phyloP scores from a whole-genome alignment of 352 stramenopile species.

The Pythium monospermum region DNA sequence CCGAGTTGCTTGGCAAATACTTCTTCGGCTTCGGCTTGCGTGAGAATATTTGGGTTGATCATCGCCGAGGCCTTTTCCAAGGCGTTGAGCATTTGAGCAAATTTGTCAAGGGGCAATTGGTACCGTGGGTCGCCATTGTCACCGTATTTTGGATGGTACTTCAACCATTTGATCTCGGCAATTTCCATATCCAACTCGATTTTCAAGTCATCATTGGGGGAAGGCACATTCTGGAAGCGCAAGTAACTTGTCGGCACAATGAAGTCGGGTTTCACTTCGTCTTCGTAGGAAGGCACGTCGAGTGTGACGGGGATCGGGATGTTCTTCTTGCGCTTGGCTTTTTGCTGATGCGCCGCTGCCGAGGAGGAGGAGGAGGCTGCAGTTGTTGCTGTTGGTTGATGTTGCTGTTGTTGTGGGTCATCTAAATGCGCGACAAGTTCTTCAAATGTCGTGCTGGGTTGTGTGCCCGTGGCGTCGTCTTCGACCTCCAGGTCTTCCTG shows the following conservation, averaged over 20 bases:
- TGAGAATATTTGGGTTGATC: constrained; percentile 76
- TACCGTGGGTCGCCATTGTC: constrained; percentile 74
- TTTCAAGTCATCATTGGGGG: constrained; percentile 33
- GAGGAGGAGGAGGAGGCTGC: neutral
- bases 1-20: constrained; percentile 60
- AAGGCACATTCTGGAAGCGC: constrained; percentile 64
- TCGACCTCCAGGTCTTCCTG: constrained; percentile 76
- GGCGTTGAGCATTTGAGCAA: constrained; percentile 83
- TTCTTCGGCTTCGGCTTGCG: constrained; percentile 64
- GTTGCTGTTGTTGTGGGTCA: too few species aligned
- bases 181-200: constrained; percentile 77
- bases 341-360: constrained; percentile 30
- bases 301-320: constrained; percentile 84
- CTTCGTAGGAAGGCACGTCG: constrained; percentile 58
- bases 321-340: constrained; percentile 71
- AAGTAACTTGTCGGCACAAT: constrained; percentile 77
- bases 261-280: constrained; percentile 63
- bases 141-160: constrained; percentile 77
- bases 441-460: constrained; percentile 52
- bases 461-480: constrained; percentile 37
- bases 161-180: constrained; percentile 86
- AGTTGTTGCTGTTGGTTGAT: too few species aligned
- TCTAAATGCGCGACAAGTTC: constrained; percentile 70
- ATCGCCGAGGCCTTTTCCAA: constrained; percentile 80
- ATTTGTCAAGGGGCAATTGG: constrained; percentile 55